Base-by-base conservation (phyloP, 345 rosid species). In the Turnera subulata region DNA sequence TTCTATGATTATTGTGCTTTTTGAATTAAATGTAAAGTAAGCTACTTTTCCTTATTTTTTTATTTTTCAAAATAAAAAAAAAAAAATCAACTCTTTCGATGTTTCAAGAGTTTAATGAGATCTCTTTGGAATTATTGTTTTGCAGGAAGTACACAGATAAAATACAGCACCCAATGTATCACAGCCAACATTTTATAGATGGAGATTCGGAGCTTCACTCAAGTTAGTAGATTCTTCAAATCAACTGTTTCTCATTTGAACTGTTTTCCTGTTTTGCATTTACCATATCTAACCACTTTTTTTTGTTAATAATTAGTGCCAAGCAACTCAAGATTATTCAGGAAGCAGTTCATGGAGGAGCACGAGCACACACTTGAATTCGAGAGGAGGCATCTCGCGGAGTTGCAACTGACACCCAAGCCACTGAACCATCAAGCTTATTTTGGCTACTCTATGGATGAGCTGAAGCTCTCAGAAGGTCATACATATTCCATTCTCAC, bases 161-260 rank as follows among this genome's bases (percentile, higher is more conserved):
- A 70, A 57, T 76, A 48, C 82, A 81, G 20, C 83, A 80, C 5
- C 49, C 64, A 15, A 62, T 76, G 70, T 68, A 66, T 56, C 71
- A 73, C 64, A 71, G 66, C 59, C 70, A 69, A 26, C 85, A 75
- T 45, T 75, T 71, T 21, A 33, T 66, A 11, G 91, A 82, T 18
- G 79, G 80, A 59, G 93, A 92, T 73, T 24, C 74, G 0, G 99
- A 86, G 63, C 65, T 77, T 70, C 83, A 73, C 65, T 58, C 84
- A n/a, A 62, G 96, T 75, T 55, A 71, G 84, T 59, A 37, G 35
- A 22, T 38, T 15, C 50, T 49, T 47, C 17, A 6, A 12, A 11
- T 39, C 14, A 50, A 23, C 10, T 9, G 40, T 8, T 16, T 0
- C 25, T 1, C 22, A 16, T 2, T 33, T 21, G 12, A 9, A 11